Conservation (phyloP, 148 eudicot species). For the Chenopodium quinoa region DNA sequence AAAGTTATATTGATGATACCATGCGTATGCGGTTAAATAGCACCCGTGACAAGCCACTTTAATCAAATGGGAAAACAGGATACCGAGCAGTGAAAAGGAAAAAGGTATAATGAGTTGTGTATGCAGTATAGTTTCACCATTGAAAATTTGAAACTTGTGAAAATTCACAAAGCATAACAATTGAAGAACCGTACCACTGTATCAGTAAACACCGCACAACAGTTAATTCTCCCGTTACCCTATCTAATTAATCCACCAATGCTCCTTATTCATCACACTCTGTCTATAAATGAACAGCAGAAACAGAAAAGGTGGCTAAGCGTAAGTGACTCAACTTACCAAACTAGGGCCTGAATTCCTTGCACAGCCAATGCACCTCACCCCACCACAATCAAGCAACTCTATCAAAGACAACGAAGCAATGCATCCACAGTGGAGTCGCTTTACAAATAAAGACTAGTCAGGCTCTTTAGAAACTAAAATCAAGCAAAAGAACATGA, state of each 20-base stretch:
- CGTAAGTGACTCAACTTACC: constrained; percentile 46
- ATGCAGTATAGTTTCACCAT: not conserved
- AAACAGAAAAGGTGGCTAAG: not conserved
- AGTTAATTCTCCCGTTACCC: not conserved
- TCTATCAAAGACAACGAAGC: constrained; percentile 75
- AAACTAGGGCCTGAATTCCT: constrained; percentile 34
- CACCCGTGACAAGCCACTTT: not conserved
- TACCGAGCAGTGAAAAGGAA: too few species aligned
- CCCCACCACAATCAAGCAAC: constrained; percentile 86
- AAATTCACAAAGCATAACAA: not conserved
- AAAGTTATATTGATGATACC: constrained; percentile 1
- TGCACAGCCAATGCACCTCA: constrained; percentile 65
- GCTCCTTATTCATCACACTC: not conserved
- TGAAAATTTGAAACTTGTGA: not conserved
- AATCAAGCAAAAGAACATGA: constrained; percentile 17
- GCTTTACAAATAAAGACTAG: constrained; percentile 45
- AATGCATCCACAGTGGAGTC: constrained; percentile 97
- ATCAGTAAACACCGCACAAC: not conserved
- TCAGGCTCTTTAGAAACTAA: constrained; percentile 22
- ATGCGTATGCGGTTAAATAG: not conserved
- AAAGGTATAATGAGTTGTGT: not conserved
- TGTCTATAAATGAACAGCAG: not conserved
- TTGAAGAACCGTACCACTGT: not conserved
- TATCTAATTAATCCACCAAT: not conserved
- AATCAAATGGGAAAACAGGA: not conserved